Evolutionary conservation across 371 early-diverging fungal species (phyloP).

Genomic region (Circinella umbellata): DNA sequence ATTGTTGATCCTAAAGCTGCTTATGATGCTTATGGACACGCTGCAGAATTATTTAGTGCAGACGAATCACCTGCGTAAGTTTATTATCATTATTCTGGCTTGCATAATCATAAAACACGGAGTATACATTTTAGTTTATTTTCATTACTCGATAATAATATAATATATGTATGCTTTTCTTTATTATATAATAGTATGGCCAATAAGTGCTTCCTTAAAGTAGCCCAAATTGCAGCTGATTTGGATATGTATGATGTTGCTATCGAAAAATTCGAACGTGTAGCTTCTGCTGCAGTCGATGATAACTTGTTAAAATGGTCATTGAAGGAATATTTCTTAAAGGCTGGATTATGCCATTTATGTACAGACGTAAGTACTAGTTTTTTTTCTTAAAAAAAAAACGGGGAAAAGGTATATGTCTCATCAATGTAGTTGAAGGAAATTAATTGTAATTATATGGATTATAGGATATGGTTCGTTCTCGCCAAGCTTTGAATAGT

Average conservation of each 20-base stretch:
- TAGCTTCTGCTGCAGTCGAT: conserved; percentile 83
- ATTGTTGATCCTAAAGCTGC: conserved; percentile 79
- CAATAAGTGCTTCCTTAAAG: conserved; percentile 89
- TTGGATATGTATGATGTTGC: conserved; percentile 88
- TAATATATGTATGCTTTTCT: background rate
- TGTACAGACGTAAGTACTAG: conserved; percentile 62
- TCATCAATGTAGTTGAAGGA: no score
- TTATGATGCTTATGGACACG: conserved; percentile 84
- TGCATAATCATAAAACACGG: no score
- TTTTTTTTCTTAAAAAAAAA: no score
- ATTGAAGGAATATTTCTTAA: conserved; percentile 92
- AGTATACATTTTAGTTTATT: background rate
- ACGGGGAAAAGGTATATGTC: no score
- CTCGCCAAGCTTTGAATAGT: conserved; percentile 43
- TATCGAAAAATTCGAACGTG: conserved; percentile 85
- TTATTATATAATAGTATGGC: conserved; percentile 64
- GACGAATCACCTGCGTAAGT: conserved; percentile 92
- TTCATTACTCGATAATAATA: background rate
- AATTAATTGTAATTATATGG: no score
- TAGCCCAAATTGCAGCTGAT: conserved; percentile 89
- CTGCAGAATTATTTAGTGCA: conserved; percentile 89
- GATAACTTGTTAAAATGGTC: conserved; percentile 94
- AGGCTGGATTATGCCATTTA: conserved; percentile 92
- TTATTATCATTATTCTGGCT: no score
- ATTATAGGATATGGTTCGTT: conserved; percentile 41